Evolutionary conservation across 768 basidiomycete genomes (phyloP), one percentile per base, ranked within the genome.

Genomic region (Russula foetens): DNA sequence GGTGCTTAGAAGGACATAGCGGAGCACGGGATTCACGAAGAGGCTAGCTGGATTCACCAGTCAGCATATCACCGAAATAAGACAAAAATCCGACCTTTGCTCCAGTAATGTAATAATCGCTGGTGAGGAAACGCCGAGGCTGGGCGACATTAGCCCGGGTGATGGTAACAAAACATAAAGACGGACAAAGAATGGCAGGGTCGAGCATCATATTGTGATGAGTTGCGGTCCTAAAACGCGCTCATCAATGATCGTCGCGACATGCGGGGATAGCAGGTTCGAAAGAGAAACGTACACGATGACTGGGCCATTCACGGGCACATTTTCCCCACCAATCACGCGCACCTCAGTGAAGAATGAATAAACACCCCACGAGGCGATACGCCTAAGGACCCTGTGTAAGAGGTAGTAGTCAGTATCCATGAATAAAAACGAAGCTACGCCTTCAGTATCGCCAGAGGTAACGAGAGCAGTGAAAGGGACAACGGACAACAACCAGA

Each of bases 201-300:
- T 95, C 92, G 35, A 96, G 80, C 79, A 92, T 93, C 93, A 95
- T 96, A 71, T 97, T 98, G 68, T 93, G 89, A 70, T 97, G 94
- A 4, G 90, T 91, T 45, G 86, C 88, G 3, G 88, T 82, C 41
- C 90, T 92, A 69, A 50, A 62, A 58, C 31, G 28, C 64, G 58
- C 57, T 12, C 53, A 69, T 44, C 33, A 53, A 33, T 29, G 38
- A 31, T 56, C 56, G 47, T 51, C 47, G 29, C 7, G 19, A 51
- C 45, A 48, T 24, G 15, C 24, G 17, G 38, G 26, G 26, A 23
- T 28, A 38, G 21, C 35, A 31, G 41, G 19, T 28, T 45, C n/a
- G 26, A 55, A 49, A 41, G 35, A 35, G 17, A 49, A 62, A 62
- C 45, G 83, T 76, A 95, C 92, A 95, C 86, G 66, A 98, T 90